phyloP scores from a whole-genome alignment of 495 filamentous ascomycete species.

The Neurospora sp. region DNA sequence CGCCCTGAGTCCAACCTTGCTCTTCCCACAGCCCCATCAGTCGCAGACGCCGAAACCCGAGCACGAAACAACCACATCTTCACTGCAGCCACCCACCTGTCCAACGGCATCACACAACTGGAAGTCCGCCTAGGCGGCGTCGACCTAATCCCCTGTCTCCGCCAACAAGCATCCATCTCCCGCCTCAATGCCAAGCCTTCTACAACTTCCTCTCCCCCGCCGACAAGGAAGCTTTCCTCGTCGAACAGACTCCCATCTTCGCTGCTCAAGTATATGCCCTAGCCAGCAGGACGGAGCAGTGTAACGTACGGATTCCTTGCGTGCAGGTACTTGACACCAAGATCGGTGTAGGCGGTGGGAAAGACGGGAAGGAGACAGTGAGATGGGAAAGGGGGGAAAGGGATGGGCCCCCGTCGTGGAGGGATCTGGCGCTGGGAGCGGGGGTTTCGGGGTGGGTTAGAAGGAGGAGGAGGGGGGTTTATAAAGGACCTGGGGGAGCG shows the following conservation, averaged over 20 bases:
- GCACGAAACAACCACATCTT: background rate
- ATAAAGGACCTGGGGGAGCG: background rate
- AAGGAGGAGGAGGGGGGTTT: background rate
- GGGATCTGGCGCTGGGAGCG: background rate
- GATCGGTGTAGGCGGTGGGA: background rate
- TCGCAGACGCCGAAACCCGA: background rate
- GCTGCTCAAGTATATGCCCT: background rate
- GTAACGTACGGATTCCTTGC: fast-evolving
- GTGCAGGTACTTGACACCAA: background rate
- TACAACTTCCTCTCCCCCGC: background rate
- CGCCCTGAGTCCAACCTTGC: background rate
- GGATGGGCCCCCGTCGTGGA: background rate
- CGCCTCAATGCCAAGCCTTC: background rate
- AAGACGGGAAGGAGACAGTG: background rate
- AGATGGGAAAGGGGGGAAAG: background rate
- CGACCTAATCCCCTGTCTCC: background rate
- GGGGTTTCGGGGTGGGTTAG: background rate
- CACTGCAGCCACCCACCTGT: background rate
- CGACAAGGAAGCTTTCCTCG: background rate
- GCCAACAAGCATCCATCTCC: background rate
- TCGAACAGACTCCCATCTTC: background rate
- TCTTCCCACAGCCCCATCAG: background rate
- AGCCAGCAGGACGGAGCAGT: background rate
- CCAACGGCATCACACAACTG: background rate
- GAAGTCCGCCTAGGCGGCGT: background rate